Base-by-base conservation (phyloP, 768 basidiomycete genomes). In the Russula brevipes region DNA sequence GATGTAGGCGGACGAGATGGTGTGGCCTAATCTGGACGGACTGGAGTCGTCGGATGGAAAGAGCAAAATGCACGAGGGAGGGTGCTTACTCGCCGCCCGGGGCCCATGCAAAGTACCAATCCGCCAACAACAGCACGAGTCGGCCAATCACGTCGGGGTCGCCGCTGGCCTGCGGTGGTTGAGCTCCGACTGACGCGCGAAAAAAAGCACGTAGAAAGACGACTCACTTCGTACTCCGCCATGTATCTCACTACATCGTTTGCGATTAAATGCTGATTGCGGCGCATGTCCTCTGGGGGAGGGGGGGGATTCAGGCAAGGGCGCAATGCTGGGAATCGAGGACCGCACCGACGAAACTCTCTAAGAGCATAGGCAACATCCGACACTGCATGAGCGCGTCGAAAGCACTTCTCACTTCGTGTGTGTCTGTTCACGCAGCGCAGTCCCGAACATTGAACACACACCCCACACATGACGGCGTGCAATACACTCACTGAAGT, bases 21-120 rank as follows among this genome's bases (percentile, higher is more conserved):
- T 84, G 35, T 78, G 69, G 6, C 87, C 87, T 12, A 90, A 77
- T 63, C 88, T 90, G 67, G 61, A 38, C 1, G 50, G 45, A 10
- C 59, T 67, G 44, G 16, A 14, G 55, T 39, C 17, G 64, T 54
- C 53, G 54, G 63, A 68, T 10, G 44, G 44, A 63, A 53, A 3
- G 19, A 33, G 39, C 7, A 31, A 69, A 63, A 30, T 42, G 30
- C 47, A 64, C 41, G 42, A 12, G 55, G 31, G 59, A 24, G 55
- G 46, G 19, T 41, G 78, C 82, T 72, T 65, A 87, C 88, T 88
- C 87, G 50, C 74, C 69, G 14, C 81, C 80, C 0, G 88, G 88
- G 24, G 79, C 78, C 91, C 91, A 93, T n/a, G 82, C 80, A 57
- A 79, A 79, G 70, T 85, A 88, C 91, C 91, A 92, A 30, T 85